These are phyloP conservation scores for Tirmania nivea DNA, from an alignment of 495 filamentous ascomycete species.

Conservation along the genomic window DNA sequence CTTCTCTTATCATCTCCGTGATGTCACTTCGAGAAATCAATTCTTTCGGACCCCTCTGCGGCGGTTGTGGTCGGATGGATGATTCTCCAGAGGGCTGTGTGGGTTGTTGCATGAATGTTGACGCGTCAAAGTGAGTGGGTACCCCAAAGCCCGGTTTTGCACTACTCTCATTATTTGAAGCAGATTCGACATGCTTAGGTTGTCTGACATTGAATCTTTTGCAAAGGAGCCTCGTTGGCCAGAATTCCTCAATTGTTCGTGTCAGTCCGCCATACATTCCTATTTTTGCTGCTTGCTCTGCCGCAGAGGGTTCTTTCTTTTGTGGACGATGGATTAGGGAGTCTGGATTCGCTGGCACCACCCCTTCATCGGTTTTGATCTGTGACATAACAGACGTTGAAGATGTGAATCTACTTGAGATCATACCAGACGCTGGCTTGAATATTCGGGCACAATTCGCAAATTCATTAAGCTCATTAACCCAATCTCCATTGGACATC, in stretches of 20 bases:
- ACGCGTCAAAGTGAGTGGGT: slow-evolving; percentile 1
- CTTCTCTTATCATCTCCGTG: slow-evolving; percentile 32
- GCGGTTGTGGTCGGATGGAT: slow-evolving; percentile 9
- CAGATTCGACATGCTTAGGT: slow-evolving; percentile 42
- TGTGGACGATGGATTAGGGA: slow-evolving; percentile 31
- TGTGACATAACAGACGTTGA: slow-evolving; percentile 32
- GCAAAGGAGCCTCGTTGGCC: slow-evolving; percentile 64
- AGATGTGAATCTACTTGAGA: slow-evolving; percentile 82
- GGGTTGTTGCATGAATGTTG: slow-evolving; percentile 24
- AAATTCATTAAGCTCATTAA: slow-evolving; percentile 69
- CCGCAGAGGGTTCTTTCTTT: slow-evolving; percentile 48
- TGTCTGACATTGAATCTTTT: slow-evolving; percentile 78
- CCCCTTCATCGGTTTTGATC: slow-evolving; percentile 14
- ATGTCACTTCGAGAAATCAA: slow-evolving; percentile 29
- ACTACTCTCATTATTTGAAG: neutral
- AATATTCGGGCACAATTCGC: slow-evolving; percentile 75
- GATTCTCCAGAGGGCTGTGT: slow-evolving; percentile 13
- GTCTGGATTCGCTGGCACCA: slow-evolving; percentile 15
- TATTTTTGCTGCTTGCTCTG: slow-evolving; percentile 67
- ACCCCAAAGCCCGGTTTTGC: neutral
- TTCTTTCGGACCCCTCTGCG: slow-evolving; percentile 16
- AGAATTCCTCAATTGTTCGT: slow-evolving; percentile 45
- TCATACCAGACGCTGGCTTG: slow-evolving; percentile 71
- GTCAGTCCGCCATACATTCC: slow-evolving; percentile 91
- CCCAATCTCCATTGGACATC: slow-evolving; percentile 49